Evolutionary conservation across 75 land plant species (phyloP).

Genomic region (Chamaecyparis obtusa): DNA sequence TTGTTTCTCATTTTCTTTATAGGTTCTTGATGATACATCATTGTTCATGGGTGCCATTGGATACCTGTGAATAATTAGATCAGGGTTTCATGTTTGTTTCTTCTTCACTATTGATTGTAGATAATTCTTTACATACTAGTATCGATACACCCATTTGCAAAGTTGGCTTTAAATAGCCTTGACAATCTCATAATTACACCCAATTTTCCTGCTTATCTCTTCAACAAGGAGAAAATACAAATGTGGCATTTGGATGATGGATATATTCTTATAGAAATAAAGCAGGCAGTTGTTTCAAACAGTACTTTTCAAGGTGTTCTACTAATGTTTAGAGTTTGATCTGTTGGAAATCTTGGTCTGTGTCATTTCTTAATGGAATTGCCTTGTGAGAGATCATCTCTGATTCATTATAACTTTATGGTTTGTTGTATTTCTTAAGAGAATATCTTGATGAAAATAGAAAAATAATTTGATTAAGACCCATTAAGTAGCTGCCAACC

Average conservation of each 20-base stretch:
- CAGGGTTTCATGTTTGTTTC: no score
- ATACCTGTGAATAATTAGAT: background rate
- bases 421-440: background rate
- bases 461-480: background rate
- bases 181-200: background rate
- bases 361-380: background rate
- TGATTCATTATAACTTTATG: background rate
- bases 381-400: background rate
- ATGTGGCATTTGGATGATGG: conserved; percentile 14
- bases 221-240: conserved; percentile 1
- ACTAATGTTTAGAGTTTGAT: background rate
- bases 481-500: background rate
- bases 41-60: background rate
- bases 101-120: background rate
- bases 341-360: background rate
- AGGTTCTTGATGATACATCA: background rate
- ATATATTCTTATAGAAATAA: background rate
- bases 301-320: background rate
- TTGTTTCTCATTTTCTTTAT: background rate
- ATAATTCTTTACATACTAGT: background rate
- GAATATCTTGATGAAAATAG: background rate
- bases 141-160: background rate
- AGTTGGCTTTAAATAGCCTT: background rate
- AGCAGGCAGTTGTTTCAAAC: background rate
- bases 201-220: background rate